Conservation (phyloP, 2,329 filamentous ascomycete species). For the Balansia obtecta region DNA sequence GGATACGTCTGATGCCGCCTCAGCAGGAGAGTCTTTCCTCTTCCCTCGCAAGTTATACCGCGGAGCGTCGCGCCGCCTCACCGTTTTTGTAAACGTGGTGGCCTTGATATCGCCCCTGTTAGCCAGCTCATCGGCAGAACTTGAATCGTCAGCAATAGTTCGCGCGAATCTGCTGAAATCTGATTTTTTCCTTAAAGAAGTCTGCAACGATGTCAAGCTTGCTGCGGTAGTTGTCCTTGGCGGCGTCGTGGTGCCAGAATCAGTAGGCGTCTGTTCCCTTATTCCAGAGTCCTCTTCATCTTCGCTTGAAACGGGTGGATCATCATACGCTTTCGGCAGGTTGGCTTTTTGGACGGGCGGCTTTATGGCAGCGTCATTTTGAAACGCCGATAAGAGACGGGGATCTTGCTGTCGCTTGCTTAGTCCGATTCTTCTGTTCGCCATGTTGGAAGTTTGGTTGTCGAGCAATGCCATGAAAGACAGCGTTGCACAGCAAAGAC, state of each 20-base stretch:
- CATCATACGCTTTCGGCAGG: constrained; percentile 9
- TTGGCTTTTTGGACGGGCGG: constrained; percentile 5
- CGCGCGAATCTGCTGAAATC: neutral
- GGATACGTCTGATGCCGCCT: neutral
- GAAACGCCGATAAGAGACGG: constrained; percentile 9
- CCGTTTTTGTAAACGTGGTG: constrained; percentile 17
- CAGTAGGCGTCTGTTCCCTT: constrained; percentile 1
- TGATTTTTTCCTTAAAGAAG: neutral
- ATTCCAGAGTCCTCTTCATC: constrained; percentile 14
- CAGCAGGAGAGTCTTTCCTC: constrained; percentile 2
- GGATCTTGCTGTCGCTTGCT: constrained; percentile 8
- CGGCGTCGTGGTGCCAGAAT: neutral
- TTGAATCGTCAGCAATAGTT: constrained; percentile 11
- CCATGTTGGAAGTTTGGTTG: neutral
- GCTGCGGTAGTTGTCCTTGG: neutral
- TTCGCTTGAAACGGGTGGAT: constrained; percentile 18
- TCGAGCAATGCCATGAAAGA: constrained; percentile 4
- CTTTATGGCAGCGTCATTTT: neutral
- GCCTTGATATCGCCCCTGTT: constrained; percentile 19
- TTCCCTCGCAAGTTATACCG: constrained; percentile 3
- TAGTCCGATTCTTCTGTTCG: constrained; percentile 11
- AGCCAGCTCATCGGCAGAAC: constrained; percentile 13
- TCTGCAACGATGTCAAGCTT: neutral
- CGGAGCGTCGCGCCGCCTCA: neutral
- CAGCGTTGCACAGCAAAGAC: neutral